Base-by-base conservation (phyloP, 2,329 filamentous ascomycete genomes). In the Bipolaris bicolor region DNA sequence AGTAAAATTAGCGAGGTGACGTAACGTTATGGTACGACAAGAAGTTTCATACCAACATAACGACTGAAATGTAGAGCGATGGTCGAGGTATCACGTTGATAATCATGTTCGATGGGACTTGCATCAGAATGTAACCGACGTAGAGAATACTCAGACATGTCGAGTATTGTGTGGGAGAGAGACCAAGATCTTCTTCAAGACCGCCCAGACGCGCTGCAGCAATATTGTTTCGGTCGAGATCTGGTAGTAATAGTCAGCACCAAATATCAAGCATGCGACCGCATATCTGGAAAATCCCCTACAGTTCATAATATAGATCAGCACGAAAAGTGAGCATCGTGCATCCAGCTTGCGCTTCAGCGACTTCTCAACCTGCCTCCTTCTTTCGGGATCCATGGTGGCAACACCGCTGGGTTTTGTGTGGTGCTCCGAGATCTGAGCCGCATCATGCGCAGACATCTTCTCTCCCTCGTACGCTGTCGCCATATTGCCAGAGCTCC, bases 71-170 rank as follows among this genome's bases (percentile, higher is more conserved):
- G 62, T 77, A 78, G 7, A 73, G 43, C 7, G 71, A 73, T 0
- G 77, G 76, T 3, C 70, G 60, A 1, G 63, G 56, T 15, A 77
- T 74, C 5, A 65, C 57, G 48, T 75, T 77, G 64, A 81, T 75
- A 34, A 81, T 67, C 70, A 81, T 79, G 57, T 81, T 82, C 5
- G 71, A 77, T 0, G 80, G 79, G 0, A 82, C 61, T 52, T 74
- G 69, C 57, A 60, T 55, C 10, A 43, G 20, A 41, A 58, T 61
- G 20, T 64, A 60, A 11, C 64, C 63, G 49, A 67, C 64, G 26
- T 68, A 61, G 44, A 72, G 64, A 57, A 74, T 76, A 49, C 66
- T 70, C 53, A 74, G 46, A 41, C 70, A 75, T 0, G 73, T 76
- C 46, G 71, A 63, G 41, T 76, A 75, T 50, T 76, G 66, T 1